These are phyloP conservation scores for Heritiera fomes DNA, from an alignment of 345 rosid genomes.

Conservation along the genomic window DNA sequence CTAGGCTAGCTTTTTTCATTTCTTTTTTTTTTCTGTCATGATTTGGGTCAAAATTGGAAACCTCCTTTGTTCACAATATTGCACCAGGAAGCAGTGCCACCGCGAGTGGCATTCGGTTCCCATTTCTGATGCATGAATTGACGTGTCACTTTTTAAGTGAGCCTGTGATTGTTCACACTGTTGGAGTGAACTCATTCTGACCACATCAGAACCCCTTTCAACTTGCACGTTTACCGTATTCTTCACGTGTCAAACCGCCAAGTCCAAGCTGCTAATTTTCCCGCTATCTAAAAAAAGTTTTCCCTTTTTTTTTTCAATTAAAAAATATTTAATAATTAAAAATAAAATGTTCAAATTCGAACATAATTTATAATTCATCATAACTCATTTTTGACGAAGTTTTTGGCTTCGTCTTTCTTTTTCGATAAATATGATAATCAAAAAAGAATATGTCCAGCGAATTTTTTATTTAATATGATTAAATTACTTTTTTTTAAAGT, in stretches of 20 bases:
- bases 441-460: no score
- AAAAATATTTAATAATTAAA: no score
- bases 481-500: no score
- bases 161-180: background rate
- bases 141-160: background rate
- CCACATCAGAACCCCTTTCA: background rate
- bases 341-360: no score
- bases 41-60: background rate
- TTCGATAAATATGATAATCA: no score
- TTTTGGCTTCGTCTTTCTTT: no score
- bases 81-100: background rate
- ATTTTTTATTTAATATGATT: no score
- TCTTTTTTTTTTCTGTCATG: background rate
- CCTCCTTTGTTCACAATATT: background rate
- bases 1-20: background rate
- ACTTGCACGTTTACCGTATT: conserved; percentile 7
- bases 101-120: background rate
- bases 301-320: no score
- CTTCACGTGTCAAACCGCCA: background rate
- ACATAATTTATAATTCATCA: no score
- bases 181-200: background rate
- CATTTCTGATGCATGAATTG: background rate
- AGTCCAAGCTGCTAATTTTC: no score
- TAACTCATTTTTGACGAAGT: no score
- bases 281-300: no score